Evolutionary conservation across 345 rosid species (phyloP).

Genomic region (Mallotus nudiflorus): DNA sequence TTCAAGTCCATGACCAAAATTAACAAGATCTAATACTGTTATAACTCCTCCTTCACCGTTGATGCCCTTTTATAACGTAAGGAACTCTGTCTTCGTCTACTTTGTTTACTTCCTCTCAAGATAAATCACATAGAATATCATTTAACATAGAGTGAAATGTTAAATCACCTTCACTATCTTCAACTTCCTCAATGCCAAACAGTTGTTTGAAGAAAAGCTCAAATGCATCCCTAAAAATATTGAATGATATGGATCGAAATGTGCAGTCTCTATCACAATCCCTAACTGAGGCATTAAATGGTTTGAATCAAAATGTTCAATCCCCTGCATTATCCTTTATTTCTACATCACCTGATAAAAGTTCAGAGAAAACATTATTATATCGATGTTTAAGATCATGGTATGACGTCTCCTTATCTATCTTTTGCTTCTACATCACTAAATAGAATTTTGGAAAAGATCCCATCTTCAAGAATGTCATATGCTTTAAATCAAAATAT

Average conservation of each 20-base stretch:
- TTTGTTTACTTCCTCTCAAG: constrained; percentile 8
- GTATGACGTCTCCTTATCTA: too few relatives aligned
- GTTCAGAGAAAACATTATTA: too few relatives aligned
- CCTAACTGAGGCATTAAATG: too few relatives aligned
- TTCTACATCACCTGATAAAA: too few relatives aligned
- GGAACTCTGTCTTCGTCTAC: not conserved
- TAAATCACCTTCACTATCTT: too few relatives aligned
- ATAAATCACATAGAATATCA: constrained; percentile 21
- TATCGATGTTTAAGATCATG: too few relatives aligned
- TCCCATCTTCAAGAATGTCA: too few relatives aligned
- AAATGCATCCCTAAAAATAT: not conserved
- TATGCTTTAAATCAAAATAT: constrained; percentile 33
- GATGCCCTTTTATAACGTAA: not conserved
- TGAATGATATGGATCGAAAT: constrained; percentile 8
- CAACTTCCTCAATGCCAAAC: constrained; percentile 7
- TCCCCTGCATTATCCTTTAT: too few relatives aligned
- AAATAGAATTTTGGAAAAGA: too few relatives aligned
- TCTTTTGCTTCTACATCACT: too few relatives aligned
- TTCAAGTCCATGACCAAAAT: constrained; percentile 49
- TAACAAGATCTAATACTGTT: constrained; percentile 30
- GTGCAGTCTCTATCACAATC: too few relatives aligned
- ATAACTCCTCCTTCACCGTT: constrained; percentile 16
- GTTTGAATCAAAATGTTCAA: too few relatives aligned
- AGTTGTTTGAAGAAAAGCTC: not conserved
- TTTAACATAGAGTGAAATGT: constrained; percentile 16